phyloP scores from a whole-genome alignment of 1,284 basidiomycete species.

The Malassezia furfur region DNA sequence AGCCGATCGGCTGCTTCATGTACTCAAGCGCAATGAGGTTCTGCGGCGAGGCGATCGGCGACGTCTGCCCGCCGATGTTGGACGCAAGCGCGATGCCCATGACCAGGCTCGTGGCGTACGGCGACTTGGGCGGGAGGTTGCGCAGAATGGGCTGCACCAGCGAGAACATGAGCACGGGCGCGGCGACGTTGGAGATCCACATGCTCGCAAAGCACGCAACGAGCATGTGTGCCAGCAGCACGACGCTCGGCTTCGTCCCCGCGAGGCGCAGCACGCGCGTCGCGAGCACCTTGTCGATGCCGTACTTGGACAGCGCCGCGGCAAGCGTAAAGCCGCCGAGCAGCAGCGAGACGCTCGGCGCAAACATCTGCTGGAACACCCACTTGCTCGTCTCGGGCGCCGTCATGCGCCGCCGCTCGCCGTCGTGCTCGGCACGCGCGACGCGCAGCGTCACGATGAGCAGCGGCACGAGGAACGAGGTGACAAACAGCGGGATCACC shows the following conservation, averaged over 20 bases:
- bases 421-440: slow-evolving; percentile 58
- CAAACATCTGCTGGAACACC: slow-evolving; percentile 62
- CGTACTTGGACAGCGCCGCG: slow-evolving; percentile 91
- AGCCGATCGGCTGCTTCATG: slow-evolving; percentile 80
- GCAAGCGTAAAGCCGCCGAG: slow-evolving; percentile 94
- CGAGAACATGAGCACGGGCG: slow-evolving; percentile 95
- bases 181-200: slow-evolving; percentile 99
- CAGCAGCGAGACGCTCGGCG: slow-evolving; percentile 69
- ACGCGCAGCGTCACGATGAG: slow-evolving; percentile 79
- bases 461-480: slow-evolving; percentile 78
- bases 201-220: slow-evolving; percentile 97
- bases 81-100: slow-evolving; percentile 92
- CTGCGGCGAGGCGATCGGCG: slow-evolving; percentile 84
- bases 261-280: slow-evolving; percentile 84
- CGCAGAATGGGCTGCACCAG: slow-evolving; percentile 90
- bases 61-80: slow-evolving; percentile 95
- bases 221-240: slow-evolving; percentile 87
- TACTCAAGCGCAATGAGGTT: slow-evolving; percentile 82
- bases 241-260: slow-evolving; percentile 72
- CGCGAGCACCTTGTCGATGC: slow-evolving; percentile 79
- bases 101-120: slow-evolving; percentile 83
- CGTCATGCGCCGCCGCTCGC: slow-evolving; percentile 52
- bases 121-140: slow-evolving; percentile 74
- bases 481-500: slow-evolving; percentile 93
- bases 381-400: slow-evolving; percentile 71